Evolutionary conservation across 805 yeast species (phyloP).

Genomic region (Metschnikowia reukaufii): DNA sequence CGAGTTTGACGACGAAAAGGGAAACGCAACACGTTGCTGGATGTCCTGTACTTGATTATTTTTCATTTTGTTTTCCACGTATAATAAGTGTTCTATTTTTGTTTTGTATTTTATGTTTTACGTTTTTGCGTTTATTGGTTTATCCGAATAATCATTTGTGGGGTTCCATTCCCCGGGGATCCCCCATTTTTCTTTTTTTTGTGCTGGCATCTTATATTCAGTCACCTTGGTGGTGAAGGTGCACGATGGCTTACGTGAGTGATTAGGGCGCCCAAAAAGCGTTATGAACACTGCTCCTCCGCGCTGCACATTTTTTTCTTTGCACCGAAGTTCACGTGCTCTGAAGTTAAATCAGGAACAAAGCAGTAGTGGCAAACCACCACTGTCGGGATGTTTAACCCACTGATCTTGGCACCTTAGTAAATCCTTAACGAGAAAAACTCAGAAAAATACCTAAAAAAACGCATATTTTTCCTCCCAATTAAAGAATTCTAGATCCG

Average conservation of each 20-base stretch:
- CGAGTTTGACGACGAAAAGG: background rate
- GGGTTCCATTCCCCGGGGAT: background rate
- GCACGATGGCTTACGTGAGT: background rate
- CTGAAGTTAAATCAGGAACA: background rate
- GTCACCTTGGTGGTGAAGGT: background rate
- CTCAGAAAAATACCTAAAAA: background rate
- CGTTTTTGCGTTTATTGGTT: too few species aligned
- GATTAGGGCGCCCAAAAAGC: conserved; percentile 2
- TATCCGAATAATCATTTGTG: background rate
- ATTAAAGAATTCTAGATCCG: too few species aligned
- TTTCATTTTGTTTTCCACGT: too few species aligned
- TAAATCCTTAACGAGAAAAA: too few species aligned
- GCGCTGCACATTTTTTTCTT: conserved; percentile 2
- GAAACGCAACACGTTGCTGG: too few species aligned
- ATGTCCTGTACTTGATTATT: too few species aligned
- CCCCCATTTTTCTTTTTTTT: background rate
- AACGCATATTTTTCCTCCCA: background rate
- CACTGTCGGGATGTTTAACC: background rate
- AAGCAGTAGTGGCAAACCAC: background rate
- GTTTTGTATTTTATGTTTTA: too few species aligned
- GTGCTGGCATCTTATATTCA: background rate
- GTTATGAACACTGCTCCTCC: conserved; percentile 8
- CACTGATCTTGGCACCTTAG: too few species aligned
- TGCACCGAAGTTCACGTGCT: conserved; percentile 6
- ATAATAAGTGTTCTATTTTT: too few species aligned